Base-by-base conservation (phyloP, 2,329 filamentous ascomycete species). In the Pseudogymnoascus sp. region DNA sequence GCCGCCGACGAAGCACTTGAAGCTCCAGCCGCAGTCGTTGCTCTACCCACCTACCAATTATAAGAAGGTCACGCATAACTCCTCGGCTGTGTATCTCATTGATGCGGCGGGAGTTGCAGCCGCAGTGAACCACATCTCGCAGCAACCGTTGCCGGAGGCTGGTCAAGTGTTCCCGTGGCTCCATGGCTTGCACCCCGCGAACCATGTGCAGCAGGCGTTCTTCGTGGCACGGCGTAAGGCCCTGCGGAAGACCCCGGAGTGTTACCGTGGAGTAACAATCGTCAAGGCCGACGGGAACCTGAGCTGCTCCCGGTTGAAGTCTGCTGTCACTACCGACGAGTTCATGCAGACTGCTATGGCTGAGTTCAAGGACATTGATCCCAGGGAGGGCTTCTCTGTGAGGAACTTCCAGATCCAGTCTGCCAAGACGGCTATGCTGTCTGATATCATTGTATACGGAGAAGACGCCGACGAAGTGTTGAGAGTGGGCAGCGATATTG, bases 391-490 rank as follows among this genome's bases (percentile, higher is more conserved):
- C 7, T 97, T 97, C 73, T 96, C 91, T 4, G 93, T 97, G 46
- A 86, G 95, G 53, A 97, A 97, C 74, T 99, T 99, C 73, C 93
- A 97, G 70, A 97, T 97, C 40, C 95, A 99, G 75, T 84, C 90
- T 0, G 89, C 89, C 64, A 99, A 99, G 75, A 79, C 90, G 67
- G 93, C 93, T 62, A 85, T 89, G 67, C 84, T 95, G 7, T 97
- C 93, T 0, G 95, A 99, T 73, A 91, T 99, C 67, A 83, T 99
- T 42, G 84, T 99, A 0, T 99, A 99, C 73, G 91, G 91, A 11
- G 89, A 93, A 62, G 84, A 91, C 67, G 77, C 80, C 38, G 81
- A 81, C 1, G 76, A 83, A 25, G 82, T 84, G 53, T 81, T 84
- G 62, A 86, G 87, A 63, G 78, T 96, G 21, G 84, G 73, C 69